Evolutionary conservation across 768 basidiomycete genomes (phyloP).

Genomic region (Clavulina sp.): DNA sequence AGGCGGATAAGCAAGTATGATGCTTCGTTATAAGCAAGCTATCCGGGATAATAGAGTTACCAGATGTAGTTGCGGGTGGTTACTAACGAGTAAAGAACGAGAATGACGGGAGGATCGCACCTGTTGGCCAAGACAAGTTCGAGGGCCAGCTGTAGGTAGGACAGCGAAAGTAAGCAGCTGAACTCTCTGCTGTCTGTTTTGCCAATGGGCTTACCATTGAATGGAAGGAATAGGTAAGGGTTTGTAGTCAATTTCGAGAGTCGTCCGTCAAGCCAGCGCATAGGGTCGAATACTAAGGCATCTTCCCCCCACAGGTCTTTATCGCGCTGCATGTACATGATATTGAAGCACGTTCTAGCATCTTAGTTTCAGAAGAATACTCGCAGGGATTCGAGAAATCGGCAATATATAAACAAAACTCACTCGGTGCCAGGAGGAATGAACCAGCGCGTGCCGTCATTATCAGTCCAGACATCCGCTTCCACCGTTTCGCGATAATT

Average conservation of each 20-base stretch:
- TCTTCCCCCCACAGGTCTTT: slow-evolving; percentile 54
- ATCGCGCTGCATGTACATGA: slow-evolving; percentile 49
- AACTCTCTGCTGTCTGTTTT: too few relatives aligned
- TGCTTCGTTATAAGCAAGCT: neutral
- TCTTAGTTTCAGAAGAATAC: too few relatives aligned
- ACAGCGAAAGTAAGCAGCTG: too few relatives aligned
- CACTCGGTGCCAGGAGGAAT: too few relatives aligned
- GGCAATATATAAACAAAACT: neutral
- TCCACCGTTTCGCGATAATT: too few relatives aligned
- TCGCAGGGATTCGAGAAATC: neutral
- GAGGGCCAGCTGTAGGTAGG: slow-evolving; percentile 54
- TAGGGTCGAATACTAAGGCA: slow-evolving; percentile 60
- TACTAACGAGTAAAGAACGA: too few relatives aligned
- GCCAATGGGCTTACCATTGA: too few relatives aligned
- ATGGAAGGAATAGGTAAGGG: slow-evolving; percentile 32
- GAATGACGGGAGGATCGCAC: neutral
- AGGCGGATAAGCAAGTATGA: too few relatives aligned
- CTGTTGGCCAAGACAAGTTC: slow-evolving; percentile 16
- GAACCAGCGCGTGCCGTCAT: too few relatives aligned
- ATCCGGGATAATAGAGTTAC: neutral
- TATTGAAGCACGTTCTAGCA: slow-evolving; percentile 28
- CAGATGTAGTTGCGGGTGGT: neutral
- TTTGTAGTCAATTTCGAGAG: slow-evolving; percentile 15
- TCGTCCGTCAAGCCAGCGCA: slow-evolving; percentile 49
- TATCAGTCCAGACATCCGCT: too few relatives aligned